Percentiles rank a stretch among this genome's conserved stretches.
Evolutionary conservation across 257 asterid species (phyloP).

Genomic region (Echium plantagineum): DNA sequence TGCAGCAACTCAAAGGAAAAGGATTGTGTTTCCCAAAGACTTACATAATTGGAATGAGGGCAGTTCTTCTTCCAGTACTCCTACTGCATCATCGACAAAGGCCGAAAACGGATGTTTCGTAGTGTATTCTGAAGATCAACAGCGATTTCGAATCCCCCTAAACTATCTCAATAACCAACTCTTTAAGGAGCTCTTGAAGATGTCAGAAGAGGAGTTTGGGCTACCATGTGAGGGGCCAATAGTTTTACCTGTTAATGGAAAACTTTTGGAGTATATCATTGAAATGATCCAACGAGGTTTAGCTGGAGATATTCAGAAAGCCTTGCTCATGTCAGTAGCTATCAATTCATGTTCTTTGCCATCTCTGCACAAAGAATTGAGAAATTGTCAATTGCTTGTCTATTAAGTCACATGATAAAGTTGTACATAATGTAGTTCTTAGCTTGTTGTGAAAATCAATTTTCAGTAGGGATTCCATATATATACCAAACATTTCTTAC

Average conservation of each 20-base stretch:
- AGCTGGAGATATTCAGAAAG: conserved; percentile 12
- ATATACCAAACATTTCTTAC: too few species aligned
- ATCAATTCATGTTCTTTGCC: conserved; percentile 10
- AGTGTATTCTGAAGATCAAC: conserved; percentile 2
- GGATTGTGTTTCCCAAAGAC: conserved; percentile 9
- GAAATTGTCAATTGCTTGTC: conserved; percentile 12
- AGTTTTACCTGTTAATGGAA: conserved; percentile 13
- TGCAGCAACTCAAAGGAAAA: conserved; percentile 11
- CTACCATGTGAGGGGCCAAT: conserved; percentile 22
- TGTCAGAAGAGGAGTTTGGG: conserved; percentile 21
- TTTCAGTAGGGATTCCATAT: neutral
- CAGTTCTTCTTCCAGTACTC: neutral
- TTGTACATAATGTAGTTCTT: neutral
- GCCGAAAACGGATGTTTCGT: conserved; percentile 11
- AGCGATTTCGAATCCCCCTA: conserved; percentile 10
- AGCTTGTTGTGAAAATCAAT: neutral
- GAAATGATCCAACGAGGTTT: conserved; percentile 14
- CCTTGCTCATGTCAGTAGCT: conserved; percentile 12
- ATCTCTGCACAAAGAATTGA: conserved; percentile 6
- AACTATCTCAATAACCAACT: conserved; percentile 6
- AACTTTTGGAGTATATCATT: conserved; percentile 19
- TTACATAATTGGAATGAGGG: neutral
- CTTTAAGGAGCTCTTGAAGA: conserved; percentile 13
- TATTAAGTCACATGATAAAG: conserved; percentile 3
- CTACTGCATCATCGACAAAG: neutral